These are phyloP conservation scores for Entomortierella chlamydospora DNA, from an alignment of 192 early-diverging fungal genomes.

Conservation along the genomic window DNA sequence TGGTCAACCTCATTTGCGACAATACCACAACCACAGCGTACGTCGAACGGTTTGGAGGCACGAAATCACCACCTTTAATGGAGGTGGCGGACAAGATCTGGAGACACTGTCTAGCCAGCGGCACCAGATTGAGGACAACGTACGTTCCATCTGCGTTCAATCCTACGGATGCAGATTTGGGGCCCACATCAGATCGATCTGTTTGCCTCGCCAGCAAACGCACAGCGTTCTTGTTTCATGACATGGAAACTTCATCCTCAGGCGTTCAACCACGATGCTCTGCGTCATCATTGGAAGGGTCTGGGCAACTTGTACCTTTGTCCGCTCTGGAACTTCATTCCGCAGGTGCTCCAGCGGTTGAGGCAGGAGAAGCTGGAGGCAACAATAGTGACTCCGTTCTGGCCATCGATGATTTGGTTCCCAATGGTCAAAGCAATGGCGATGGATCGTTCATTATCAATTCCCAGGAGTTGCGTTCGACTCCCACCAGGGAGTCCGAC, in stretches of 20 bases:
- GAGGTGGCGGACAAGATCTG: conserved; percentile 8
- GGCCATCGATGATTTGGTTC: conserved; percentile 37
- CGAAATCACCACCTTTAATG: conserved; percentile 14
- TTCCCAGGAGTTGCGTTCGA: conserved; percentile 5
- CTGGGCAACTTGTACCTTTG: conserved; percentile 30
- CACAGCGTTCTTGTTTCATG: conserved; percentile 28
- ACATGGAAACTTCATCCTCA: conserved; percentile 33
- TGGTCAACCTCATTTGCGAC: conserved; percentile 19
- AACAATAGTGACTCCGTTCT: conserved; percentile 27
- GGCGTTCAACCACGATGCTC: conserved; percentile 10
- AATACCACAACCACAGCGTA: conserved; percentile 23
- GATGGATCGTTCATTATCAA: neutral
- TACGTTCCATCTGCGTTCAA: conserved; percentile 43
- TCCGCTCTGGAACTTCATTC: conserved; percentile 49
- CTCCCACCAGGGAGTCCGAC: conserved; percentile 2
- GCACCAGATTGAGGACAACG: conserved; percentile 23
- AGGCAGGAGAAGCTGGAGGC: conserved; percentile 22
- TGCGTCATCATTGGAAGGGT: conserved; percentile 19
- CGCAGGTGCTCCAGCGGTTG: conserved; percentile 8
- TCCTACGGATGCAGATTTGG: conserved; percentile 25
- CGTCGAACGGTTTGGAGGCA: conserved; percentile 38
- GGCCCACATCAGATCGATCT: conserved; percentile 42
- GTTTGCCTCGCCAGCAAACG: conserved; percentile 25
- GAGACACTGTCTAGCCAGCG: conserved; percentile 13
- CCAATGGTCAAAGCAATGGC: conserved; percentile 24